A percentile compares a stretch with the other conserved stretches of the same genome.
Evolutionary conservation across 2,329 filamentous ascomycete species (phyloP).

Genomic region (Colletotrichum echinochloae): DNA sequence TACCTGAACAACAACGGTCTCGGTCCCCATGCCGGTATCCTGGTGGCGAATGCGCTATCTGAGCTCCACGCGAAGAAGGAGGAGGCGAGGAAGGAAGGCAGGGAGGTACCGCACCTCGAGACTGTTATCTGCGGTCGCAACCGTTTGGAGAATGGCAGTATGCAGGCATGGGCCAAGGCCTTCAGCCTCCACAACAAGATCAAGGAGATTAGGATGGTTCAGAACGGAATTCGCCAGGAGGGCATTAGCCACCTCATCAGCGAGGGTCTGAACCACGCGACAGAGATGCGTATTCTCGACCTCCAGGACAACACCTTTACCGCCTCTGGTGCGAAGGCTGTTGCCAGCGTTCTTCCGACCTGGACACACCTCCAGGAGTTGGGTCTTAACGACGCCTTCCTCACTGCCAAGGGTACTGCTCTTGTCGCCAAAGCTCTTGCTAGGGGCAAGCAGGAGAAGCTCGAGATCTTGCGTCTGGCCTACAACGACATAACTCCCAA

Average conservation of each 20-base stretch:
- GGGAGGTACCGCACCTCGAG: constrained; percentile 85
- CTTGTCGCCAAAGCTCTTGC: constrained; percentile 79
- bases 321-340: constrained; percentile 78
- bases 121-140: constrained; percentile 98
- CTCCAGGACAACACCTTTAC: constrained; percentile 99
- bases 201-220: constrained; percentile 93
- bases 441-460: constrained; percentile 79
- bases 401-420: constrained; percentile 81
- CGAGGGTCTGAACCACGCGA: constrained; percentile 80
- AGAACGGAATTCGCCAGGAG: constrained; percentile 96
- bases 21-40: constrained; percentile 88
- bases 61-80: constrained; percentile 87
- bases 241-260: constrained; percentile 86
- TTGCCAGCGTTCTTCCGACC: constrained; percentile 78
- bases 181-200: constrained; percentile 87
- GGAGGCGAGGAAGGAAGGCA: constrained; percentile 76
- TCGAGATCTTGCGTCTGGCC: constrained; percentile 86
- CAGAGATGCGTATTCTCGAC: constrained; percentile 80
- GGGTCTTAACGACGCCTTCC: constrained; percentile 87
- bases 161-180: constrained; percentile 92
- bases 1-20: constrained; percentile 99
- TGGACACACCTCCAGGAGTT: constrained; percentile 86
- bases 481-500: constrained; percentile 93
- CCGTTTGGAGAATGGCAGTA: constrained; percentile 93
- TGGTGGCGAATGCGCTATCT: constrained; percentile 89